Conservation (phyloP, 805 yeast species). For the Candida silvicultrix region DNA sequence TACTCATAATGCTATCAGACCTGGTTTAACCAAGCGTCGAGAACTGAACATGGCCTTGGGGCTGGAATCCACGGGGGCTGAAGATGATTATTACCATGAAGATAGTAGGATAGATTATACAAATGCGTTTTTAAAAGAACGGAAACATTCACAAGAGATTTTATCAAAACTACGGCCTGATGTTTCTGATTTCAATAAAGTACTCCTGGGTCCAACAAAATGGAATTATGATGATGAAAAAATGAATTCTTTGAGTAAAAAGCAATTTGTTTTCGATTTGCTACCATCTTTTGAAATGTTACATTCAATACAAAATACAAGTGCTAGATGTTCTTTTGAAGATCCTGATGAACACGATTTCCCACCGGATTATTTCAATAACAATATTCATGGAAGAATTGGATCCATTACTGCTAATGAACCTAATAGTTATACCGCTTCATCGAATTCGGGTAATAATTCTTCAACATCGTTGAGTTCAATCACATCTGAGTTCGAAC, state of each 20-base stretch:
- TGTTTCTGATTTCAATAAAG: background rate
- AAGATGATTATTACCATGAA: background rate
- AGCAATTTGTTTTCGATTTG: slow-evolving; percentile 37
- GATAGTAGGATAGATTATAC: background rate
- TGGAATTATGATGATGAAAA: background rate
- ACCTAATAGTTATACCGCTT: slow-evolving; percentile 4
- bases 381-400: background rate
- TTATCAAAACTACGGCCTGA: background rate
- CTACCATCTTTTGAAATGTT: slow-evolving; percentile 69
- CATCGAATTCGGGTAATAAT: background rate
- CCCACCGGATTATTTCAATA: slow-evolving; percentile 28
- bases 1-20: no score
- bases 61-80: background rate
- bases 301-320: slow-evolving; percentile 37
- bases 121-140: background rate
- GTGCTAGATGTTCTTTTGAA: slow-evolving; percentile 30
- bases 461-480: background rate
- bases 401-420: slow-evolving; percentile 1
- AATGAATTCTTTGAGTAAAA: slow-evolving; percentile 3
- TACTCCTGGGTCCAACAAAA: background rate
- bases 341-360: slow-evolving; percentile 21
- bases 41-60: background rate
- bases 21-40: background rate
- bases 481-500: background rate
- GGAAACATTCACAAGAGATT: background rate